Conservation (phyloP, 2,329 filamentous ascomycete species). For the Ilyonectria sp. region DNA sequence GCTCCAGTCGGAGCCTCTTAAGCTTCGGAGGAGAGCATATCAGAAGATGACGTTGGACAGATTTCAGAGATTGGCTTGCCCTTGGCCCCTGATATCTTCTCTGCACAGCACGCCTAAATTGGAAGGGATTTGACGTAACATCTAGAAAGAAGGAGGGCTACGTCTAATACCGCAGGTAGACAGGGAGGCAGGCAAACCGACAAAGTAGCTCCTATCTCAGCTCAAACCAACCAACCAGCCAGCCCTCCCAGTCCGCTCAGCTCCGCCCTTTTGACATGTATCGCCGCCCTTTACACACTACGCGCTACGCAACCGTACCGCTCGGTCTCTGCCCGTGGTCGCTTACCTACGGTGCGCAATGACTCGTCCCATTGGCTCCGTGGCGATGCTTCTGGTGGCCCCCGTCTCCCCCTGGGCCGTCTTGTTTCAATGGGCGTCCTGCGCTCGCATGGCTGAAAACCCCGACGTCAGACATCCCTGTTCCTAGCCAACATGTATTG, state of each 20-base stretch:
- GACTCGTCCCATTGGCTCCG: constrained; percentile 18
- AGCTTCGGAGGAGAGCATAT: not conserved
- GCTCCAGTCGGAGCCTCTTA: not conserved
- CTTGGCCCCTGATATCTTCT: not conserved
- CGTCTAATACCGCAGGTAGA: constrained; percentile 19
- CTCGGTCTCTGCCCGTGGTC: constrained; percentile 27
- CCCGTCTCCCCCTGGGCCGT: not conserved
- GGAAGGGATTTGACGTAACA: constrained; percentile 15
- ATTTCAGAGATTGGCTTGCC: not conserved
- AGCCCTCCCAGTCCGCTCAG: not conserved
- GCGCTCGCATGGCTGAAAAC: constrained; percentile 4
- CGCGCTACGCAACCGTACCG: not conserved
- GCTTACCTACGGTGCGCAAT: constrained; percentile 6
- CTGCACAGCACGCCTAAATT: constrained; percentile 11
- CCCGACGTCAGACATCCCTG: constrained; percentile 3
- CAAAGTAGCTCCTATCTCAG: constrained; percentile 4
- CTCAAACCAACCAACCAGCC: not conserved
- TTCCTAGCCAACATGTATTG: not conserved
- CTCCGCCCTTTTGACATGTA: constrained; percentile 8
- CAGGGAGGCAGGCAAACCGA: not conserved
- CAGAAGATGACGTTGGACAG: constrained; percentile 15
- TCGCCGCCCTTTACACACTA: not conserved
- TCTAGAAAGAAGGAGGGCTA: not conserved
- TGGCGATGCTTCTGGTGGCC: not conserved
- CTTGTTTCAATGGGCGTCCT: not conserved